Evolutionary conservation across 2,329 filamentous ascomycete species (phyloP).

Genomic region (Diaporthe caulivora): DNA sequence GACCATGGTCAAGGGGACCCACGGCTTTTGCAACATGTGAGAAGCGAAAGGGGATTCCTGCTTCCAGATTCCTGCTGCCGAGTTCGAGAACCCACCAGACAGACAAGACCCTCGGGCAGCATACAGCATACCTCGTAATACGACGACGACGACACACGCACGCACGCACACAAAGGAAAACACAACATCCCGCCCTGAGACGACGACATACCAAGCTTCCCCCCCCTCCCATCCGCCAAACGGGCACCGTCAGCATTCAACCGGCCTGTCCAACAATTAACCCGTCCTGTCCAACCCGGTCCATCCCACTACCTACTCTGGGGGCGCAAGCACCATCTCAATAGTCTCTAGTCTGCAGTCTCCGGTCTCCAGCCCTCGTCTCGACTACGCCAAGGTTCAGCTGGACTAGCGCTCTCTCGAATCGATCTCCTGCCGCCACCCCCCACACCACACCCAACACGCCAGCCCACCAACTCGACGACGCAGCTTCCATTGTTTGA

Average conservation of each 20-base stretch:
- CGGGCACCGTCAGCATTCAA: constrained; percentile 7
- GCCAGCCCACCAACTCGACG: constrained; percentile 7
- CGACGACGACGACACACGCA: not conserved
- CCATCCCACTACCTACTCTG: not conserved
- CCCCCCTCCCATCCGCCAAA: too few species aligned
- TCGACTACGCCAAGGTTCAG: constrained; percentile 19
- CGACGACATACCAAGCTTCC: too few species aligned
- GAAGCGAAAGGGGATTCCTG: constrained; percentile 24
- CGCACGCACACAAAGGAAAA: not conserved
- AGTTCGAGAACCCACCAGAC: not conserved
- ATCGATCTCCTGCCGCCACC: constrained; percentile 1
- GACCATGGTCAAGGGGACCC: constrained; percentile 8
- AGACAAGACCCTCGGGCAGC: constrained; percentile 2
- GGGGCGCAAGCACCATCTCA: not conserved
- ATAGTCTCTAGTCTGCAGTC: not conserved
- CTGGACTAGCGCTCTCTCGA: constrained; percentile 28
- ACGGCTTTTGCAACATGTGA: constrained; percentile 26
- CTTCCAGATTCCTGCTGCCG: not conserved
- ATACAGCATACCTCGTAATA: not conserved
- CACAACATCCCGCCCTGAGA: too few species aligned
- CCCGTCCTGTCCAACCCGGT: not conserved
- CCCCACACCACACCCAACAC: not conserved
- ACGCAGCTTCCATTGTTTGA: not conserved
- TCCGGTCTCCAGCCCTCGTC: constrained; percentile 2
- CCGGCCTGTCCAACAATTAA: not conserved